A percentile compares a stretch with the other conserved stretches of the same genome.
phyloP scores from a whole-genome alignment of 495 filamentous ascomycete genomes.

The Platismatia glauca region DNA sequence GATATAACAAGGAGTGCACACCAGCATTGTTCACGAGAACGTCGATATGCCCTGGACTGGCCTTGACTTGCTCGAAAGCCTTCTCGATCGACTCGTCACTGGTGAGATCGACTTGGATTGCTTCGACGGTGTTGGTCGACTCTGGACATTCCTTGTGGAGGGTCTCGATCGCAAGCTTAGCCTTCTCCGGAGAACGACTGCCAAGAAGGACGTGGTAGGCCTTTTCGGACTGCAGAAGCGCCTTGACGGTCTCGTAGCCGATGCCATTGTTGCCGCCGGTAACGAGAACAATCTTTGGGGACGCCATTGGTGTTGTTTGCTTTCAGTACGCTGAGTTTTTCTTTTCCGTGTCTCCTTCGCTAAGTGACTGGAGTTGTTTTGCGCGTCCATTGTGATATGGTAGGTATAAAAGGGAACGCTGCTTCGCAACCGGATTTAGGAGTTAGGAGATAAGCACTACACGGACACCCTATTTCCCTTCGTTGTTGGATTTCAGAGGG shows the following conservation, averaged over 20 bases:
- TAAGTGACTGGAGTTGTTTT: no score
- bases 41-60: conserved; percentile 26
- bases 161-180: conserved; percentile 25
- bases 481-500: no score
- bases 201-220: conserved; percentile 31
- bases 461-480: no score
- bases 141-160: conserved; percentile 24
- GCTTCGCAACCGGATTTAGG: no score
- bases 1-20: background rate
- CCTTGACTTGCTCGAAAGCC: conserved; percentile 27
- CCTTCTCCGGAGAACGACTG: conserved; percentile 28
- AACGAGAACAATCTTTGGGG: conserved; percentile 30
- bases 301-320: conserved; percentile 2
- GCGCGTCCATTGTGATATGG: no score
- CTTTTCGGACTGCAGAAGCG: conserved; percentile 23
- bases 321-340: background rate
- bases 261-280: conserved; percentile 36
- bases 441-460: no score
- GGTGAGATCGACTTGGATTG: conserved; percentile 28
- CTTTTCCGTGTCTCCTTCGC: background rate
- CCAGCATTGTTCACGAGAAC: conserved; percentile 32
- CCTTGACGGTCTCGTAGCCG: conserved; percentile 32
- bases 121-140: conserved; percentile 23
- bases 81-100: conserved; percentile 28
- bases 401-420: no score